A percentile compares a stretch with the other conserved stretches of the same genome.
Evolutionary conservation across 2,329 filamentous ascomycete genomes (phyloP).

Genomic region (Ophiostoma fasciatum): DNA sequence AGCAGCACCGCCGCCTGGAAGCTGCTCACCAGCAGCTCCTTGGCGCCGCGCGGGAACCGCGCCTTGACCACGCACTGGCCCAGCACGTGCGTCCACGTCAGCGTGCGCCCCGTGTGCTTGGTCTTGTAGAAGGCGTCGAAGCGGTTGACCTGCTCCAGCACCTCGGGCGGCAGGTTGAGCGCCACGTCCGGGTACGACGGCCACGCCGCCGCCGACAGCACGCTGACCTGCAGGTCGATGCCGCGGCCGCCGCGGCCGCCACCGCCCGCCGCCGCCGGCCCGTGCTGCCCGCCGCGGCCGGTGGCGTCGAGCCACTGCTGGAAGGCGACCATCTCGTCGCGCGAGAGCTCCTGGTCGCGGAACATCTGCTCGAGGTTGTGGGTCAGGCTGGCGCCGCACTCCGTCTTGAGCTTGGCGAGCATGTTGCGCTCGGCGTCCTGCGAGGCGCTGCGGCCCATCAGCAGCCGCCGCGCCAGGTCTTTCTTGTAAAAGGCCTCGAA

Average conservation of each 20-base stretch:
- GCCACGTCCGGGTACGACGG: conserved; percentile 64
- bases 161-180: conserved; percentile 53
- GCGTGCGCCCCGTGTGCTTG: conserved; percentile 76
- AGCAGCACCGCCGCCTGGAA: conserved; percentile 87
- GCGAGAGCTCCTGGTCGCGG: conserved; percentile 86
- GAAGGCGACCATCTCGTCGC: conserved; percentile 87
- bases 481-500: conserved; percentile 99
- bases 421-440: conserved; percentile 93
- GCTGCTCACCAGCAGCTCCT: conserved; percentile 80
- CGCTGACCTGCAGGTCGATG: conserved; percentile 70
- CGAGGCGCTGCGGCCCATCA: conserved; percentile 87
- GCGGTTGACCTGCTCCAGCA: conserved; percentile 60
- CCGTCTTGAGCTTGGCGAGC: conserved; percentile 78
- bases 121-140: conserved; percentile 78
- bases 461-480: conserved; percentile 72
- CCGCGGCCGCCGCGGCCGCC: conserved; percentile 23
- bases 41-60: conserved; percentile 61
- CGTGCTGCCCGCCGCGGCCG: not conserved
- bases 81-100: conserved; percentile 89
- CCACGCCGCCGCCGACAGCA: conserved; percentile 87
- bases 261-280: not conserved
- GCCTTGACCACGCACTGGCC: conserved; percentile 80
- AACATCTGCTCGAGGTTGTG: conserved; percentile 99
- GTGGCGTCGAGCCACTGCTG: conserved; percentile 36
- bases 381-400: conserved; percentile 88